phyloP scores from a whole-genome alignment of 1,284 basidiomycete species.

The Melampsora americana region DNA sequence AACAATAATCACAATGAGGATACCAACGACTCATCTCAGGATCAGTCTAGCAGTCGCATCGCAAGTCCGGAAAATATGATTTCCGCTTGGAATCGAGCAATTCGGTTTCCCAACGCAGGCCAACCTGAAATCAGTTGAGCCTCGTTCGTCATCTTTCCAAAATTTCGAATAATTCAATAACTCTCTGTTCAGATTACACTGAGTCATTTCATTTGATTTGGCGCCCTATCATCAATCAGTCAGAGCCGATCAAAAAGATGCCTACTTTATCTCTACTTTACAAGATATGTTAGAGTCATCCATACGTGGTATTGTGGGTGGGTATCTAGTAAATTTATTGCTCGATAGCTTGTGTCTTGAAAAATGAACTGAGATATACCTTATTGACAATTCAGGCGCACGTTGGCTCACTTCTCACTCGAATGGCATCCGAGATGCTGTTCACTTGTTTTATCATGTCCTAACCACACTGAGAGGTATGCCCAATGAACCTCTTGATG shows the following conservation, averaged over 20 bases:
- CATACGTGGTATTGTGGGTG: conserved; percentile 11
- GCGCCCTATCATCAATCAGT: background rate
- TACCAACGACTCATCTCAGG: background rate
- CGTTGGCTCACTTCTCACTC: conserved; percentile 28
- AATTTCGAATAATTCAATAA: background rate
- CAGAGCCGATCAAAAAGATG: conserved; percentile 43
- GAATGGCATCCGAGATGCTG: conserved; percentile 6
- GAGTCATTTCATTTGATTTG: background rate
- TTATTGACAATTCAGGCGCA: conserved; percentile 20
- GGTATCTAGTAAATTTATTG: background rate
- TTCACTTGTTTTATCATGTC: conserved; percentile 26
- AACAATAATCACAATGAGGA: too few relatives aligned
- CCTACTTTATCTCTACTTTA: conserved; percentile 16
- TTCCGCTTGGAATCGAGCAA: background rate
- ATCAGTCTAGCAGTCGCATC: background rate
- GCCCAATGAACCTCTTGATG: background rate
- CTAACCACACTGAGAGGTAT: conserved; percentile 25
- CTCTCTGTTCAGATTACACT: background rate
- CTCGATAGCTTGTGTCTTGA: background rate
- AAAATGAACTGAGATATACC: background rate
- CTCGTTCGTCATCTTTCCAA: background rate
- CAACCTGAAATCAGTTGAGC: conserved; percentile 44
- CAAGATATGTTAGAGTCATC: conserved; percentile 29
- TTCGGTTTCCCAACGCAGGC: conserved; percentile 21
- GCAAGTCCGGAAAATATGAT: background rate